Conservation (phyloP, 352 stramenopile genomes). For the Globisporangium perplexum region DNA sequence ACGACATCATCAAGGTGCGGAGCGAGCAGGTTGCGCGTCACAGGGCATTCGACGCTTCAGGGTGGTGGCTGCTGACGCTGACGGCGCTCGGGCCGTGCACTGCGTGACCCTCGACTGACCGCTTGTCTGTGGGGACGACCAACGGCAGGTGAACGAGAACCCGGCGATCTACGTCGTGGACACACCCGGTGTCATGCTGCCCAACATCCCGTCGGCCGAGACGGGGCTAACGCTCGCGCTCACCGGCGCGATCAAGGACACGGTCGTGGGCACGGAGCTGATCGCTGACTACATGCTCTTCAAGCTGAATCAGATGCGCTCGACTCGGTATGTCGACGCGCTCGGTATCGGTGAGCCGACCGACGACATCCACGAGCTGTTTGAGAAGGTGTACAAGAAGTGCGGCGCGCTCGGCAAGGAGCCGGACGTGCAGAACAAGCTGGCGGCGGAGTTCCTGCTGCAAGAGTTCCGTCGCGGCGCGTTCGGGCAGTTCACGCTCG, state of each 20-base stretch:
- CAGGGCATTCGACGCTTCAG: background rate
- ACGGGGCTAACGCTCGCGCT: conserved; percentile 82
- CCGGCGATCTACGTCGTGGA: conserved; percentile 87
- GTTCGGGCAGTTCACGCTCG: conserved; percentile 83
- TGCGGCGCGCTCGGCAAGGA: conserved; percentile 80
- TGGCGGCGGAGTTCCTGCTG: conserved; percentile 69
- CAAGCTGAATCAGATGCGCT: conserved; percentile 74
- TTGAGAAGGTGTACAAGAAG: conserved; percentile 52
- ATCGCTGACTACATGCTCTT: conserved; percentile 90
- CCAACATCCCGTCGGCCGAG: conserved; percentile 72
- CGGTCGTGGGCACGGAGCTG: conserved; percentile 77
- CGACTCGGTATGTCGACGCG: conserved; percentile 74
- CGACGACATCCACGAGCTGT: conserved; percentile 67
- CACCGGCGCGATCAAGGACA: conserved; percentile 85
- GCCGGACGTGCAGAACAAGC: conserved; percentile 50
- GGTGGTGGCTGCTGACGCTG: background rate
- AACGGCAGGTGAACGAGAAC: conserved; percentile 66
- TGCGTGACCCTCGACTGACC: background rate
- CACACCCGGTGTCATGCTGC: conserved; percentile 86
- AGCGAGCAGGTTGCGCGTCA: background rate
- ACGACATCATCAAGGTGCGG: conserved; percentile 84
- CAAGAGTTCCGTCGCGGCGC: conserved; percentile 68
- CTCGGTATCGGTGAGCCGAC: conserved; percentile 60
- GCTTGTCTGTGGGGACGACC: background rate
- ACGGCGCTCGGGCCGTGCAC: background rate